Base-by-base conservation (phyloP, 2,329 filamentous ascomycete genomes). In the Trichoderma koningiopsis region DNA sequence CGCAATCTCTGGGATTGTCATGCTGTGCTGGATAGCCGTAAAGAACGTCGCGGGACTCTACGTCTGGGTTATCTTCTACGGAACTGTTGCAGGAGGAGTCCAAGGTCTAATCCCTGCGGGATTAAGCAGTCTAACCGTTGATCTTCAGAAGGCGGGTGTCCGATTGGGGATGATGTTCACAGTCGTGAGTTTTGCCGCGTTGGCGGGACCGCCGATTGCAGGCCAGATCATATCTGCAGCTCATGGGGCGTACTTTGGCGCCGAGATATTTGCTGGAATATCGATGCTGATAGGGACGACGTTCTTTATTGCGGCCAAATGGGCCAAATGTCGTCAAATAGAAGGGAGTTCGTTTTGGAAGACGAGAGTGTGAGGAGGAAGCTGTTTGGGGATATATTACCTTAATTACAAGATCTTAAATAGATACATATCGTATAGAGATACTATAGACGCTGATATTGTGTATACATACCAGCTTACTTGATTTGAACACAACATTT, bases 91-190 rank as follows among this genome's bases (percentile, higher is more conserved):
- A 0, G 85, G 83, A 0, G 84, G 81, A 0, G 79, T 86, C 19
- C 85, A 87, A 72, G 80, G 81, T 1, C 76, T 88, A 0, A 85
- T 87, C 68, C 83, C 82, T 0, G 72, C 86, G 13, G 83, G 82
- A 33, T 83, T 82, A 29, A 77, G 80, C 72, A 77, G 76, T 2
- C 78, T 74, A 33, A 76, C 76, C 0, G 13, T 29, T 2, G 55
- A 31, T 16, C 22, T 57, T 11, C 27, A 31, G 13, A 57, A 57
- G n/a, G 29, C 29, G 16, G 80, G 80, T 2, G 76, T 75, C 0
- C 72, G 79, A 2, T 76, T 80, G 6, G 80, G 80, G 0, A 81
- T 81, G 79, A 75, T 79, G 6, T 68, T 81, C 11, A 74, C 73
- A 0, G 72, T 79, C 22, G 76, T 78, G 13, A 77, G 77, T 11